Base-by-base conservation (phyloP, 1,284 basidiomycete species). In the Cutaneotrichosporon cavernicola region DNA sequence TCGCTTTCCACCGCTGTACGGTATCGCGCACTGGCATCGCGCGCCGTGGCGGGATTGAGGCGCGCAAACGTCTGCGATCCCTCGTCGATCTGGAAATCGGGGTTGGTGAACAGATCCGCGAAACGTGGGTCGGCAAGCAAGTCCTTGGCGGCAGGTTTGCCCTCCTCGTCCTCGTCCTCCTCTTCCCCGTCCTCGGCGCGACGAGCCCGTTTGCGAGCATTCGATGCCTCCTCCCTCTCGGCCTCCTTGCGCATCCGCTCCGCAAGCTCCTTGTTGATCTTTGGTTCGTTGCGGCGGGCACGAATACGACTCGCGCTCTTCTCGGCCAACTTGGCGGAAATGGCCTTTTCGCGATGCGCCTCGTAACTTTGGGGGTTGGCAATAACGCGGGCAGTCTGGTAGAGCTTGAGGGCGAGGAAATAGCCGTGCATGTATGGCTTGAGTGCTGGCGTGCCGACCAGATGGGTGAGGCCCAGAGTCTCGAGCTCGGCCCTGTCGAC, bases 381-480 rank as follows among this genome's bases (percentile, higher is more conserved):
- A 71, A 99, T 93, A 72, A 97, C 86, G 40, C 95, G 88, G 1
- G 97, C 97, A 59, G 94, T 90, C 73, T 97, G 92, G 84, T 99
- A 99, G 8, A 98, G 86, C 74, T 92, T 90, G 79, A 99, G 87
- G 11, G 93, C 90, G 70, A 99, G 82, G 83, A 99, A 99, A 87
- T 95, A 98, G 57, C 97, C 97, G 81, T 99, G 97, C 96, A 99
- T 98, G 82, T 99, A 99, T 1, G 97, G 96, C 79, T 96, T 95
- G 84, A 99, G 89, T 16, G 91, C 87, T 13, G 93, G 88, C 1
- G 94, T 97, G 60, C 97, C 97, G 73, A 97, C 83, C 71, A 99
- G 90, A 78, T 97, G 91, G 70, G 93, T 89, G 78, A 99, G 82
- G n/a, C 92, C 91, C 64, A 97, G 87, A 50, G 85, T 88, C 69